These are phyloP conservation scores for Zygnema circumcarinatum DNA, from an alignment of 139 green algal species.

Conservation along the genomic window DNA sequence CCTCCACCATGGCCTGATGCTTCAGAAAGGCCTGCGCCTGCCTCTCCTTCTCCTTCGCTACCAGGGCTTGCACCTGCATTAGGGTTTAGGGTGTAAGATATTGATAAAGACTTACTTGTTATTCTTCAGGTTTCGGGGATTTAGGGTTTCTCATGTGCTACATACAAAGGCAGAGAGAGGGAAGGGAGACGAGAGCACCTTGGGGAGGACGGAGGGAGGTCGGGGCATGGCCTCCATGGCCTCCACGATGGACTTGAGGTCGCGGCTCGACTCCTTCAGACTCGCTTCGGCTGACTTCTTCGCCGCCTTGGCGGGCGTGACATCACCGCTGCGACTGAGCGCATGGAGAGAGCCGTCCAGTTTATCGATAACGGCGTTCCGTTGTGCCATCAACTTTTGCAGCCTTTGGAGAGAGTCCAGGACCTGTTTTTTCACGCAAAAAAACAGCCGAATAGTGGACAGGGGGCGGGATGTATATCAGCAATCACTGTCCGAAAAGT, in stretches of 20 bases:
- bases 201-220: constrained; percentile 3
- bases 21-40: constrained; percentile 33
- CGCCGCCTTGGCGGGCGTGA: constrained; percentile 24
- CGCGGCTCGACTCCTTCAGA: constrained; percentile 45
- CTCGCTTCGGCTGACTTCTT: constrained; percentile 10
- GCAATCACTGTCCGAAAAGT: background rate
- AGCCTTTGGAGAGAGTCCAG: constrained; percentile 44
- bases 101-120: background rate
- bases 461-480: background rate
- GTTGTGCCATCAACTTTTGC: constrained; percentile 7
- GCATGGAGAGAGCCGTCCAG: constrained; percentile 39
- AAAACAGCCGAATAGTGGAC: background rate
- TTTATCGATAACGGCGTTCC: background rate
- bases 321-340: constrained; percentile 33
- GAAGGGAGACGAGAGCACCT: constrained; percentile 17
- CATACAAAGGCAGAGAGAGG: constrained; percentile 4
- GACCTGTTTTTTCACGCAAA: constrained; percentile 36
- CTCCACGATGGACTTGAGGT: constrained; percentile 30
- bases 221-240: constrained; percentile 27
- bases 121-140: background rate
- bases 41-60: constrained; percentile 57
- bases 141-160: background rate
- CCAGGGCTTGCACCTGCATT: constrained; percentile 31
- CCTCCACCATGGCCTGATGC: constrained; percentile 23
- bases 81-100: background rate